Percentiles rank a stretch among this genome's conserved stretches.
Conservation (phyloP, 371 early-diverging fungal genomes). For the Rozella allomycis region DNA sequence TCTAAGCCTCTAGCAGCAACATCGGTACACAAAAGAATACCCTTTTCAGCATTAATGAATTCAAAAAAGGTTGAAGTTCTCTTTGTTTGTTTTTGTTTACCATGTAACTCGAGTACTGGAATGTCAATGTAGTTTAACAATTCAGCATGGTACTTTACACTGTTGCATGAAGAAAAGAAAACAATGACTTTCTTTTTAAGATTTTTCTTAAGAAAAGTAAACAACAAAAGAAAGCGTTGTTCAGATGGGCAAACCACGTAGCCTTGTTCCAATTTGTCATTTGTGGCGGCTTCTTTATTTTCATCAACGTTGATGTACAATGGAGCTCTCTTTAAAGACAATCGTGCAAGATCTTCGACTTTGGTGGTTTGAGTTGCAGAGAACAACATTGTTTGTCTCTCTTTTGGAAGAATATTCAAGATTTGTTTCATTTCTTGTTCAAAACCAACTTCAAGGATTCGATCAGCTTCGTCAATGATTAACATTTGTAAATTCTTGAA, state of each 20-base stretch:
- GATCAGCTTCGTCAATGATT: constrained; percentile 97
- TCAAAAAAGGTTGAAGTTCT: constrained; percentile 88
- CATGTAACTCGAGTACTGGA: constrained; percentile 83
- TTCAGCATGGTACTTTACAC: constrained; percentile 85
- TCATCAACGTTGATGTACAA: constrained; percentile 90
- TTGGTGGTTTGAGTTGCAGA: constrained; percentile 97
- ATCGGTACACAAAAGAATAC: constrained; percentile 87
- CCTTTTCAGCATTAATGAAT: constrained; percentile 69
- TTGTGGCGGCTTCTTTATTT: constrained; percentile 67
- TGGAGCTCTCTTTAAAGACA: constrained; percentile 73
- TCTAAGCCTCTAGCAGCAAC: constrained; percentile 97
- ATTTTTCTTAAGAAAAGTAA: constrained; percentile 83
- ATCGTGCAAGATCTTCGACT: constrained; percentile 82
- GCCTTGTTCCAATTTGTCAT: constrained; percentile 85
- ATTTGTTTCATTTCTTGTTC: constrained; percentile 96
- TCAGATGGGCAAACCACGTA: constrained; percentile 80
- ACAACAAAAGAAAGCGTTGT: constrained; percentile 68
- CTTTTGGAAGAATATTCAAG: constrained; percentile 59
- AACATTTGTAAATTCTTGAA: constrained; percentile 70
- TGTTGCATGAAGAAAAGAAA: constrained; percentile 83
- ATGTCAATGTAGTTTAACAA: constrained; percentile 89
- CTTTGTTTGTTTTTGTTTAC: constrained; percentile 84
- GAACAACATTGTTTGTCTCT: constrained; percentile 89
- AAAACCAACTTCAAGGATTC: constrained; percentile 91
- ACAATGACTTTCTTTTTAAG: constrained; percentile 80